Conservation (phyloP, 1,139 yeast species). For the Meyerozyma guilliermondii region DNA sequence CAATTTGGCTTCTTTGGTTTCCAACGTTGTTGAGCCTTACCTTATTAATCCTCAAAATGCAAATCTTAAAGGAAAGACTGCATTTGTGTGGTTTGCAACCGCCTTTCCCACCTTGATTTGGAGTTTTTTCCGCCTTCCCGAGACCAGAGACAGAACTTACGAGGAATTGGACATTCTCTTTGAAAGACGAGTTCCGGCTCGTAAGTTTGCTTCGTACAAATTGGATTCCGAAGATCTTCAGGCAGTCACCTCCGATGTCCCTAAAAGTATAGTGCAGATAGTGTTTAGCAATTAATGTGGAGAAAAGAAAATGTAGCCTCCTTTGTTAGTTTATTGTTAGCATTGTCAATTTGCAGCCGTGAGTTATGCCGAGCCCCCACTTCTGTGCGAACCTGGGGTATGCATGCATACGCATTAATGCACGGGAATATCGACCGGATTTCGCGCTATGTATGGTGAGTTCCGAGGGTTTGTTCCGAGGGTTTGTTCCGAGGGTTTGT, state of each 20-base stretch:
- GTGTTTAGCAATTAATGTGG: no score
- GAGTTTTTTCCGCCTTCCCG: slow-evolving; percentile 21
- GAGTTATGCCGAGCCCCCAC: no score
- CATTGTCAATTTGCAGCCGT: no score
- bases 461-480: no score
- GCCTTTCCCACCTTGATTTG: slow-evolving; percentile 20
- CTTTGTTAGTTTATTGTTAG: no score
- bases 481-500: no score
- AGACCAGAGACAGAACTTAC: slow-evolving; percentile 19
- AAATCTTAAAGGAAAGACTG: slow-evolving; percentile 22
- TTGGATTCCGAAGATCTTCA: background rate
- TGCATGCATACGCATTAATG: no score
- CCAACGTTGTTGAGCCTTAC: slow-evolving; percentile 22
- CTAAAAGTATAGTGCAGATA: background rate
- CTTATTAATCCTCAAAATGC: slow-evolving; percentile 20
- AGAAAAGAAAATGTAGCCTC: no score
- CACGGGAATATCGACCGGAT: no score
- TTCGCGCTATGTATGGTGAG: no score
- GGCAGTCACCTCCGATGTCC: background rate
- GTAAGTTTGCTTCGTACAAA: slow-evolving; percentile 13
- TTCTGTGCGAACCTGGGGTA: no score
- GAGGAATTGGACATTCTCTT: slow-evolving; percentile 22
- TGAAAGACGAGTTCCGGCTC: slow-evolving; percentile 16
- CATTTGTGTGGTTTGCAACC: slow-evolving; percentile 18
- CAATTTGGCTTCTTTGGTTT: slow-evolving; percentile 16